Evolutionary conservation across 257 asterid genomes (phyloP).

Genomic region (Ballota nigra): DNA sequence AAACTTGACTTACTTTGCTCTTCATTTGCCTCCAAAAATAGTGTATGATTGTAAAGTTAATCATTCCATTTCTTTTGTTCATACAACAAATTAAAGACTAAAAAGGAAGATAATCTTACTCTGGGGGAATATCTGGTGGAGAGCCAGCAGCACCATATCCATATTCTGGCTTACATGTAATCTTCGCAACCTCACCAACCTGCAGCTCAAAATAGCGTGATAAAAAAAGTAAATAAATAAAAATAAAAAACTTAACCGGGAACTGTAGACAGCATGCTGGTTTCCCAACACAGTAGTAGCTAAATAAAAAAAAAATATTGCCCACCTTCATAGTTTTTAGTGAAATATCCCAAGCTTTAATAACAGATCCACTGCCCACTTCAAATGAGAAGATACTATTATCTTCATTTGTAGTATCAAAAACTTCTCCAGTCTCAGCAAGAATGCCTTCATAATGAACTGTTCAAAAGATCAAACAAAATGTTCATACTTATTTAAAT

Average conservation of each 20-base stretch:
- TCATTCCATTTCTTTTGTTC: constrained; percentile 5
- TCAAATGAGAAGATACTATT: constrained; percentile 87
- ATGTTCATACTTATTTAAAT: not conserved
- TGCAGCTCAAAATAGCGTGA: constrained; percentile 30
- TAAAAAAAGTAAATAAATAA: too few species aligned
- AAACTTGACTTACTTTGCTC: not conserved
- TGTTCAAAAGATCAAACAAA: constrained; percentile 29
- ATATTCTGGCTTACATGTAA: constrained; percentile 95
- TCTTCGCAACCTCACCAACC: constrained; percentile 92
- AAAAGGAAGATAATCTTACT: constrained; percentile 39
- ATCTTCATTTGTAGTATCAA: constrained; percentile 94
- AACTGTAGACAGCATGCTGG: not conserved
- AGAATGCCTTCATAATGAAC: constrained; percentile 94
- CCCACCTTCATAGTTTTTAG: constrained; percentile 99
- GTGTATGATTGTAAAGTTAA: not conserved
- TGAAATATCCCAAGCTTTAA: constrained; percentile 92
- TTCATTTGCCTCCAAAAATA: not conserved
- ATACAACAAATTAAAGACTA: not conserved
- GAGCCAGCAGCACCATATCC: constrained; percentile 94
- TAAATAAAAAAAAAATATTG: not conserved
- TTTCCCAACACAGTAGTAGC: too few species aligned
- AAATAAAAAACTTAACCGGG: not conserved
- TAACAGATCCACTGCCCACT: constrained; percentile 81
- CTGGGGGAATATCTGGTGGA: constrained; percentile 94
- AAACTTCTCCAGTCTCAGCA: constrained; percentile 88